Percentiles rank a stretch among this genome's conserved stretches.
Evolutionary conservation across 305 asterid species (phyloP).

Genomic region (Salvia sclarea): DNA sequence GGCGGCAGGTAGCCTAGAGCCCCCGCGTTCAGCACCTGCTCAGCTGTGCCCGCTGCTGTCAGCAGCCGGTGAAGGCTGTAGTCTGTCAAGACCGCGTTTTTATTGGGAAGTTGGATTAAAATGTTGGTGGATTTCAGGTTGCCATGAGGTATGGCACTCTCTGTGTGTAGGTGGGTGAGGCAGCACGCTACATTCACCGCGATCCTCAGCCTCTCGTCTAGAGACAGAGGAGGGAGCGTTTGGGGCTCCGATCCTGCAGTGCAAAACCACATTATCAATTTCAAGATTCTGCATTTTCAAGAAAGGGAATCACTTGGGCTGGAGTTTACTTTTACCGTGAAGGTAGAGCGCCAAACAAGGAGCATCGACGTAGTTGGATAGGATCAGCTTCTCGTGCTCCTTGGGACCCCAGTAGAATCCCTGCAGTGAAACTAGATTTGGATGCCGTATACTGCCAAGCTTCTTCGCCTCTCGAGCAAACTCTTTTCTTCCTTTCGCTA

Average conservation of each 20-base stretch:
- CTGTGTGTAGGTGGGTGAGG: constrained; percentile 72
- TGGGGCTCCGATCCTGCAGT: constrained; percentile 54
- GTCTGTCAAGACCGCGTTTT: constrained; percentile 61
- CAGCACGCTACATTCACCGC: constrained; percentile 70
- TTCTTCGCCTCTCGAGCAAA: constrained; percentile 81
- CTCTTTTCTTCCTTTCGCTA: constrained; percentile 72
- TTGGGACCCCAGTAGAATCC: constrained; percentile 93
- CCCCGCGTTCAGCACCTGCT: constrained; percentile 72
- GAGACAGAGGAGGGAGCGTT: constrained; percentile 58
- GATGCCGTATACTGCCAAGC: constrained; percentile 72
- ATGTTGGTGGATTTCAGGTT: constrained; percentile 83
- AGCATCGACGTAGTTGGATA: constrained; percentile 59
- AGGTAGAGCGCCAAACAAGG: constrained; percentile 78
- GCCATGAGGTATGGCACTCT: constrained; percentile 90
- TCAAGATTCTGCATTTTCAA: neutral
- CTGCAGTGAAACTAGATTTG: constrained; percentile 67
- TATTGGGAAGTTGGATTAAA: constrained; percentile 49
- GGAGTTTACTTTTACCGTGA: constrained; percentile 44
- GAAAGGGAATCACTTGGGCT: neutral
- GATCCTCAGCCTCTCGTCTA: constrained; percentile 59
- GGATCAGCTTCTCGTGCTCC: constrained; percentile 80
- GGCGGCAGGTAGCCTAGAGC: constrained; percentile 90
- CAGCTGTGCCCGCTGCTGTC: constrained; percentile 79
- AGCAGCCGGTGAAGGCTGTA: constrained; percentile 81
- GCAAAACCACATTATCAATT: constrained; percentile 10